phyloP scores from a whole-genome alignment of 208 protist genomes.

The Porcisia hertigi region DNA sequence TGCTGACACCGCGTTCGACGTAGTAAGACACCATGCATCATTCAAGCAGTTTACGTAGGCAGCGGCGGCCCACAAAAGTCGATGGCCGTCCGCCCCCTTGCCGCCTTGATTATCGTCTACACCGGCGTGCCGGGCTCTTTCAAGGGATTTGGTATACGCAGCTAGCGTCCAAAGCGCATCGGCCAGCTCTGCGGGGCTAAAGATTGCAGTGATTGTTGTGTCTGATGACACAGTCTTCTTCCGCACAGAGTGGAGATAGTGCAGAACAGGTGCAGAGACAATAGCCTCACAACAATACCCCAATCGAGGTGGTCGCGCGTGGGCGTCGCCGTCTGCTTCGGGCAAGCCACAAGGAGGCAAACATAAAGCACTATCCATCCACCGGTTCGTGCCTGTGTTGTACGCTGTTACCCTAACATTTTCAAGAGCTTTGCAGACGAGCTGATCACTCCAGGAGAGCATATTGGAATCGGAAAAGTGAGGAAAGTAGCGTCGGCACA shows the following conservation, averaged over 20 bases:
- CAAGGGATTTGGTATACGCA: neutral
- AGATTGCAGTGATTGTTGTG: neutral
- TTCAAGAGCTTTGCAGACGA: neutral
- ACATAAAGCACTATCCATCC: no score
- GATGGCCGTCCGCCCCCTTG: neutral
- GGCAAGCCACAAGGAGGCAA: neutral
- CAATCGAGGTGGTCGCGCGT: no score
- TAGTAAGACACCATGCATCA: neutral
- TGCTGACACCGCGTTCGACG: neutral
- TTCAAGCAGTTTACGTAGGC: conserved; percentile 3
- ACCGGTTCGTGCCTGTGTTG: no score
- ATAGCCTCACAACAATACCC: no score
- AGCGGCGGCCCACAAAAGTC: neutral
- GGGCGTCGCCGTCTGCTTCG: neutral
- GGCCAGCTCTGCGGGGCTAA: neutral
- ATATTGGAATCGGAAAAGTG: neutral
- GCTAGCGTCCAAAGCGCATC: neutral
- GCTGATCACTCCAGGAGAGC: conserved; percentile 4
- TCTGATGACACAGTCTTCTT: neutral
- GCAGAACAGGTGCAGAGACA: conserved; percentile 3
- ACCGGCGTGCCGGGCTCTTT: neutral
- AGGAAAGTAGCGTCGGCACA: neutral
- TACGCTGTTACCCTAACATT: neutral
- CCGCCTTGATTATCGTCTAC: neutral
- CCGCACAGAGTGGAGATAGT: neutral